Base-by-base conservation (phyloP, 169 alveolate species). In the Eimeria brunetti region DNA sequence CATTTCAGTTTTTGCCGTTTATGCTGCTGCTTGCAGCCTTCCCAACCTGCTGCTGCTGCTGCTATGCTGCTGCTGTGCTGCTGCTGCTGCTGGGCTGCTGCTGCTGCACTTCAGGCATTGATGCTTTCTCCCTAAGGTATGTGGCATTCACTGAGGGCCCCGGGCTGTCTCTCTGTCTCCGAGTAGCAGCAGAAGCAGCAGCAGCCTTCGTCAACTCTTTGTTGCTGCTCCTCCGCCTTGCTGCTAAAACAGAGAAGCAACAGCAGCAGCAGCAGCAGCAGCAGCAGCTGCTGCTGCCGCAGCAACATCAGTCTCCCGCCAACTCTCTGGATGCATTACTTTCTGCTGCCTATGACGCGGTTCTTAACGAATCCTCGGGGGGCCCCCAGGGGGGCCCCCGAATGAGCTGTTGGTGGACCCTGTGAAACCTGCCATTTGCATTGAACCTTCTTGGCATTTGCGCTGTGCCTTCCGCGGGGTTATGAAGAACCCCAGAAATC, bases 141-240 rank as follows among this genome's bases (percentile, higher is more conserved):
- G 64, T 91, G 20, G 95, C 85, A 11, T 85, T 91, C 53, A 91
- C 95, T 0, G 95, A 73, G 51, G 95, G 95, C 56, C 95, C 95
- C 4, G 95, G 95, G 3, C 71, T 91, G 49, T 33, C 89, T 6
- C 91, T 91, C 36, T 91, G 95, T 60, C 84, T 91, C 30, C 60
- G 51, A 67, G 95, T 75, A 20, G 81, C 81, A 38, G 81, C 81
- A 71, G 81, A 71, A 38, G 81, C 81, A 71, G 81, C 81, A 30
- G 81, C 49, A 38, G 41, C 51, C 9, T 71, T 71, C 27, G 12
- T 38, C 9, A 11, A 14, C n/a, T 71, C 81, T 7, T 18, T 71
- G 51, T 9, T 1, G 6, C 20, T 12, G 8, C 81, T 71, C n/a
- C 41, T 71, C 14, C 41, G 11, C 9, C 46, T 71, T 9, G 41